These are phyloP conservation scores for Penicillium roqueforti DNA, from an alignment of 495 filamentous ascomycete species.

Conservation along the genomic window DNA sequence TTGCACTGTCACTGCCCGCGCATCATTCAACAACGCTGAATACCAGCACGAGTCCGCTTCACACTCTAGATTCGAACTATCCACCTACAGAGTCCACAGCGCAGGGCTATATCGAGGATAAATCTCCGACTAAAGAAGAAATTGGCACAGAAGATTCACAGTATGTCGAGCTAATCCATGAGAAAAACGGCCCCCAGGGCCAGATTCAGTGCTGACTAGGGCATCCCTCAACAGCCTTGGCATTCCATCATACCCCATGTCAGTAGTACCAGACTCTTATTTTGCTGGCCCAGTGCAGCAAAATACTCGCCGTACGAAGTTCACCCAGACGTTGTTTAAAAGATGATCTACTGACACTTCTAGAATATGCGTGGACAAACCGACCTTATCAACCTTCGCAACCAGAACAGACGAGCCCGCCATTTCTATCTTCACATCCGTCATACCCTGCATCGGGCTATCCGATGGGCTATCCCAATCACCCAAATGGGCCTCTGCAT, in stretches of 20 bases:
- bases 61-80: conserved; percentile 5
- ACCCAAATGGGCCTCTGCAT: conserved; percentile 6
- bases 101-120: conserved; percentile 9
- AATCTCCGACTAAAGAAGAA: conserved; percentile 7
- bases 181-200: background rate
- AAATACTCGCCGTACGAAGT: conserved; percentile 21
- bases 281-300: conserved; percentile 29
- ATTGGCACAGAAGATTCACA: conserved; percentile 3
- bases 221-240: conserved; percentile 17
- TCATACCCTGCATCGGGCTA: conserved; percentile 17
- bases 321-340: too few species aligned
- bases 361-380: conserved; percentile 26
- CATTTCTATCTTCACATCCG: conserved; percentile 16
- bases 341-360: conserved; percentile 8
- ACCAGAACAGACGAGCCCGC: conserved; percentile 17
- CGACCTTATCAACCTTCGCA: conserved; percentile 23
- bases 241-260: conserved; percentile 25
- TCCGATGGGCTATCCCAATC: conserved; percentile 16
- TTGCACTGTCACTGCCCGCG: conserved; percentile 6
- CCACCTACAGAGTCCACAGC: conserved; percentile 7
- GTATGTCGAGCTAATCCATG: conserved; percentile 8
- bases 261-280: conserved; percentile 25
- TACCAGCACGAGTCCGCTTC: conserved; percentile 8
- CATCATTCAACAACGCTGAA: conserved; percentile 16
- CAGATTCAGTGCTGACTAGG: conserved; percentile 1